These are phyloP conservation scores for Ascochyta pisi DNA, from an alignment of 2,329 filamentous ascomycete genomes.

Conservation along the genomic window DNA sequence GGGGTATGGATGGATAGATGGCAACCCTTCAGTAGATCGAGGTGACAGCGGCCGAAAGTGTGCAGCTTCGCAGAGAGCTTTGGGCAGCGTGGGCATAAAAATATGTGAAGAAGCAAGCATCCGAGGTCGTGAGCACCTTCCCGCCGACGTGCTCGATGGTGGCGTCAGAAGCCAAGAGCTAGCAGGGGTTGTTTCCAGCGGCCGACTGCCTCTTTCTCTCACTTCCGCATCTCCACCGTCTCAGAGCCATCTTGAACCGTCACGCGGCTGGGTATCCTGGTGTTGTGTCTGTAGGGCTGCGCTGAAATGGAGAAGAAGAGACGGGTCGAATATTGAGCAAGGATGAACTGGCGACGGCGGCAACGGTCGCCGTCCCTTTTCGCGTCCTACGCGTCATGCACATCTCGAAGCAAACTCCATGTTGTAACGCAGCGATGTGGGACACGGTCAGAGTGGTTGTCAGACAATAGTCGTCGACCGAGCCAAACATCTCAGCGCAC, in stretches of 20 bases:
- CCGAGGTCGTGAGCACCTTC: slow-evolving; percentile 29
- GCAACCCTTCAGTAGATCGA: slow-evolving; percentile 4
- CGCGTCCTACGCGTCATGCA: slow-evolving; percentile 9
- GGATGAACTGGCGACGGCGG: slow-evolving; percentile 1
- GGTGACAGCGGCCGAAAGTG: slow-evolving; percentile 17
- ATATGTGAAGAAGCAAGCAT: slow-evolving; percentile 35
- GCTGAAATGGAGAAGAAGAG: slow-evolving; percentile 9
- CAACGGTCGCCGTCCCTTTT: slow-evolving; percentile 1
- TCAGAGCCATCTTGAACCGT: slow-evolving; percentile 15
- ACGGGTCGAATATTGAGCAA: slow-evolving; percentile 3
- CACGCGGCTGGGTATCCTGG: slow-evolving; percentile 8
- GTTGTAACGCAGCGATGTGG: slow-evolving; percentile 2
- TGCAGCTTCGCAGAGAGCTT: slow-evolving; percentile 22
- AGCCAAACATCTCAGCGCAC: slow-evolving; percentile 8
- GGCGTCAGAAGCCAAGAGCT: slow-evolving; percentile 34
- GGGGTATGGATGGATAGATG: slow-evolving; percentile 7
- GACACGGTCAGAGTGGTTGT: background rate
- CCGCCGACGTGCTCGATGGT: slow-evolving; percentile 33
- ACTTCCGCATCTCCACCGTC: slow-evolving; percentile 23
- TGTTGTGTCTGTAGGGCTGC: slow-evolving; percentile 13
- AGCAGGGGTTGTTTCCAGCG: slow-evolving; percentile 25
- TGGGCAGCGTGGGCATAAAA: slow-evolving; percentile 16
- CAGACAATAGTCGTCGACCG: slow-evolving; percentile 3
- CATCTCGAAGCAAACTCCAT: background rate
- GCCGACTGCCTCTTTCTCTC: slow-evolving; percentile 27